These are phyloP conservation scores for Ceratocystis colombiana DNA, from an alignment of 2,329 filamentous ascomycete species.

Conservation along the genomic window DNA sequence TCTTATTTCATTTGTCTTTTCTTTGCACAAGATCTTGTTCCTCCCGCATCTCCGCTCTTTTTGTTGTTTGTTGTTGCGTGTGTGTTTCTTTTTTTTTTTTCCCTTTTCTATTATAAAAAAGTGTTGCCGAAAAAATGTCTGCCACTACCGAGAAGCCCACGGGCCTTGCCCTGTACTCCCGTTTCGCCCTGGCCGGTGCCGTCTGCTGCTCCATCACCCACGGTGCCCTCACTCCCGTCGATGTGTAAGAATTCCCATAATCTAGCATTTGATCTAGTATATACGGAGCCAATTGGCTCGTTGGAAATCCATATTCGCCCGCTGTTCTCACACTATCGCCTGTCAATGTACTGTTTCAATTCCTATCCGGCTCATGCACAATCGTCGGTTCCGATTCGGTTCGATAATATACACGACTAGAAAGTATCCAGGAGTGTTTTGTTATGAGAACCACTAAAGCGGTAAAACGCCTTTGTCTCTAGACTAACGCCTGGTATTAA, in stretches of 20 bases:
- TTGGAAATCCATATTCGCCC: background rate
- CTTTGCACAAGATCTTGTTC: constrained; percentile 30
- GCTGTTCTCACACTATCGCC: background rate
- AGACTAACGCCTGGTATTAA: background rate
- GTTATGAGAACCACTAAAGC: too few relatives aligned
- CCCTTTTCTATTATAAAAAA: constrained; percentile 16
- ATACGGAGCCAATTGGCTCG: background rate
- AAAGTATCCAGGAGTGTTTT: background rate
- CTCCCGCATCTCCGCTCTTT: constrained; percentile 26
- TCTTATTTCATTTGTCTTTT: constrained; percentile 23
- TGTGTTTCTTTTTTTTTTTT: constrained; percentile 25
- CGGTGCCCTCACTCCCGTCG: constrained; percentile 91
- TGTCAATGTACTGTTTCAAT: background rate
- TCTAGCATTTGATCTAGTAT: constrained; percentile 31
- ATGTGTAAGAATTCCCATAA: constrained; percentile 65
- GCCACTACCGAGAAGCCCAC: constrained; percentile 36
- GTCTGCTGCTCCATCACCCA: constrained; percentile 98
- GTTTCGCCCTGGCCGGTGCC: constrained; percentile 94
- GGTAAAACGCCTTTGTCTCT: background rate
- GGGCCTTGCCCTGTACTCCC: constrained; percentile 69
- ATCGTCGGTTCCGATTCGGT: background rate
- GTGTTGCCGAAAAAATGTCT: constrained; percentile 38
- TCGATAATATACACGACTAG: background rate
- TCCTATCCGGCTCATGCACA: background rate
- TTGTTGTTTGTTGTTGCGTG: constrained; percentile 24